Conservation (phyloP, 345 rosid species). For the Citropsis articulata region DNA sequence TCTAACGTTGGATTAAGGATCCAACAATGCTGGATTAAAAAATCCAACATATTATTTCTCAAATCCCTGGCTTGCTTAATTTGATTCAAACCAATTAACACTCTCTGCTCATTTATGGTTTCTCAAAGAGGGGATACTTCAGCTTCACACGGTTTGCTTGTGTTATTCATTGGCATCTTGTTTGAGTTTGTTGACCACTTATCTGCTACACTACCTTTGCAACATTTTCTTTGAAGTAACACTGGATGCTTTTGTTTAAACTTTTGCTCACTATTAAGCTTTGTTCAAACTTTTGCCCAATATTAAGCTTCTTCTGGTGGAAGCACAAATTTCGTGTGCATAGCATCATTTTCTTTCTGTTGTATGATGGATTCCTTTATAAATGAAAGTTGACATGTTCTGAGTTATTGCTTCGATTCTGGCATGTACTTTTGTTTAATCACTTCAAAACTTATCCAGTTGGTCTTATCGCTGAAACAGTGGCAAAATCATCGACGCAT, state of each 20-base stretch:
- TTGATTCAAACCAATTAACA: not conserved
- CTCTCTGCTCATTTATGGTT: not conserved
- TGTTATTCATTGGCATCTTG: not conserved
- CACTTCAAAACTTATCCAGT: not conserved
- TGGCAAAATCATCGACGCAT: not conserved
- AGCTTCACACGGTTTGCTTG: not conserved
- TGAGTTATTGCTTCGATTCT: not conserved
- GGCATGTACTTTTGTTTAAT: not conserved
- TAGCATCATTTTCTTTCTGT: not conserved
- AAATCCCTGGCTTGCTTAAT: not conserved
- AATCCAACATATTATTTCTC: no score
- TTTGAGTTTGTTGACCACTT: not conserved
- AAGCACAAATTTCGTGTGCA: not conserved
- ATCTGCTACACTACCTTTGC: not conserved
- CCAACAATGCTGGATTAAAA: no score
- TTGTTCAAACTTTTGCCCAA: not conserved
- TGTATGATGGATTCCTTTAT: not conserved
- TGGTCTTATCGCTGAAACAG: not conserved
- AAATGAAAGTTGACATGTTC: not conserved
- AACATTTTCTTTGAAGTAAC: not conserved
- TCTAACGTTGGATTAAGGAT: no score
- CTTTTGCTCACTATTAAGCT: no score
- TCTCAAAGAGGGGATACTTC: not conserved
- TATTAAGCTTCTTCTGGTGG: not conserved
- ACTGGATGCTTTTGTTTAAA: not conserved